phyloP scores from a whole-genome alignment of 768 basidiomycete species.

The Mycena capillaripes region DNA sequence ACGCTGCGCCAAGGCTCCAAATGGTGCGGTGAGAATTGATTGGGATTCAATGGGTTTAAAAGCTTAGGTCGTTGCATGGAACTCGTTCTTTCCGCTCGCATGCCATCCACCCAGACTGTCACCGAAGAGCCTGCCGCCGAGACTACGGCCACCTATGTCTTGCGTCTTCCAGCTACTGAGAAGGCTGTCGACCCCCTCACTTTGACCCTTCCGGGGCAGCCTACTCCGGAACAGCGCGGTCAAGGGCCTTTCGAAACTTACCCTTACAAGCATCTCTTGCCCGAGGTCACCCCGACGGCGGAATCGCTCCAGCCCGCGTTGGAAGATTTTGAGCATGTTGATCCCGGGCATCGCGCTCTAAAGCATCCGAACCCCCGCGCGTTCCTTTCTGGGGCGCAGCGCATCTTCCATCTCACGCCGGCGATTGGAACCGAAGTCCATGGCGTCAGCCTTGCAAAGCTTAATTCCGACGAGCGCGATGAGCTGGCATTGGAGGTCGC shows the following conservation, averaged over 20 bases:
- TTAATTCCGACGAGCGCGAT: conserved; percentile 61
- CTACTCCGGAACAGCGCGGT: conserved; percentile 32
- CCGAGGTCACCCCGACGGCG: conserved; percentile 55
- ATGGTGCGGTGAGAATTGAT: neutral
- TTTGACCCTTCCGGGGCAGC: conserved; percentile 25
- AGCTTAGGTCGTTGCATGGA: neutral
- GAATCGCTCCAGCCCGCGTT: conserved; percentile 59
- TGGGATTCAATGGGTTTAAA: neutral
- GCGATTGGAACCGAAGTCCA: conserved; percentile 68
- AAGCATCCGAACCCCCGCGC: conserved; percentile 62
- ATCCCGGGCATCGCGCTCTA: conserved; percentile 70
- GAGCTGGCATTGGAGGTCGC: conserved; percentile 65
- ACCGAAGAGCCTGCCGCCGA: conserved; percentile 2
- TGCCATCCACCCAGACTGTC: conserved; percentile 9
- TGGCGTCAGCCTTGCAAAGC: conserved; percentile 63
- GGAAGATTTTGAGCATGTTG: conserved; percentile 67
- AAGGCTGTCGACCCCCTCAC: neutral
- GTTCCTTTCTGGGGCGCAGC: conserved; percentile 63
- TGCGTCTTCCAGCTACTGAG: conserved; percentile 3
- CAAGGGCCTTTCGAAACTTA: conserved; percentile 48
- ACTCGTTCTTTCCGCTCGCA: neutral
- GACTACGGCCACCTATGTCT: conserved; percentile 17
- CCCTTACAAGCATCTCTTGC: conserved; percentile 65
- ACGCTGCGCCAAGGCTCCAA: neutral
- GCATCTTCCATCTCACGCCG: conserved; percentile 63